Evolutionary conservation across 176 grass and related monocot genomes (phyloP), one percentile per base, ranked within the genome.

Genomic region (Cenchrus purpureus): DNA sequence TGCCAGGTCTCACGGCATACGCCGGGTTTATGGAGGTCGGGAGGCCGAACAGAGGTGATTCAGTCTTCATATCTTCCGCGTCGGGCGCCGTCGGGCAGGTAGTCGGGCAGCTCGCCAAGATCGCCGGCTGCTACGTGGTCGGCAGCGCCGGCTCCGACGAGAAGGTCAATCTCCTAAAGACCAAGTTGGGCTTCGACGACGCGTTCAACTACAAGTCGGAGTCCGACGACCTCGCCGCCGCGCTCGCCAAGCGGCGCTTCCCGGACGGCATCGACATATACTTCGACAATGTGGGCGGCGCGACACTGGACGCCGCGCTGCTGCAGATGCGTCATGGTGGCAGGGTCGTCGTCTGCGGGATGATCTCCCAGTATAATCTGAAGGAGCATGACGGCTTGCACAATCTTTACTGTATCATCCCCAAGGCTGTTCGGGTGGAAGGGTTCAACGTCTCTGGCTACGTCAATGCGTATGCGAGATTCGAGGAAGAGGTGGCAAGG

Each of bases 361-460:
- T 92, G 85, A 89, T 95, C 16, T 95, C 93, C 2, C 94, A 91
- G 72, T 96, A 87, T 56, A 93, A 91, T 54, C 68, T 91, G 46
- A 0, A 31, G 37, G 31, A 89, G 48, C 65, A 14, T 0, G 71
- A 95, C 2, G 91, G 91, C 10, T 15, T 91, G 25, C 73, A 28
- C 56, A 93, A 96, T 81, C 20, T 93, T 37, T 2, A 8, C 32
- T 59, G 16, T 29, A 6, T 96, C 42, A 15, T 87, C 6, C 0
- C 66, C 4, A 95, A 95, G 74, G 25, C 65, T 8, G 15, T 83
- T 22, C 49, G 67, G 4, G 42, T 93, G 34, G 80, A 96, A 66
- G 94, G 94, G 3, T 93, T 93, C n/a, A 0, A 43, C 1, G 61
- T 83, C 0, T 2, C 1, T 0, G 48, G 82, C 67, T 32, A 93